phyloP scores from a whole-genome alignment of 352 stramenopile species.

The Globisporangium canariense region DNA sequence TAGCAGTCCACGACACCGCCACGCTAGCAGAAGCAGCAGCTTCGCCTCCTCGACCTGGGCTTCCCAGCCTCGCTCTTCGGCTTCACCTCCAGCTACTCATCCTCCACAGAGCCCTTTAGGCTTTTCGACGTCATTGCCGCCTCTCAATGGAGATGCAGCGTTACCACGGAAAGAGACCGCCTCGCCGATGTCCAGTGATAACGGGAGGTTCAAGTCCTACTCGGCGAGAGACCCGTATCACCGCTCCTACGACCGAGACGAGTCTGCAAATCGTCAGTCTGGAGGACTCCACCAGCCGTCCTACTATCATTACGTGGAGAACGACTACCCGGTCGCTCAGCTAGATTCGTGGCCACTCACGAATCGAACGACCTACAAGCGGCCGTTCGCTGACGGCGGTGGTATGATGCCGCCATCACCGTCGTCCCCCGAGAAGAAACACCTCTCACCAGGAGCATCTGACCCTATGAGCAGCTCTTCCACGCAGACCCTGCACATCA shows the following conservation, averaged over 20 bases:
- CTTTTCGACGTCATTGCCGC: slow-evolving; percentile 1
- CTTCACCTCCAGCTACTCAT: neutral
- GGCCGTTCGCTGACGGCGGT: neutral
- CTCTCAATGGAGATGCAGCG: neutral
- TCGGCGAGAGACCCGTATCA: neutral
- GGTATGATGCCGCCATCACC: neutral
- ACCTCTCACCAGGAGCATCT: neutral
- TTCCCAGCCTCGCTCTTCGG: neutral
- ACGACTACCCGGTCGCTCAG: slow-evolving; percentile 26
- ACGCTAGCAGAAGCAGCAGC: neutral
- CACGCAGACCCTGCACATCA: slow-evolving; percentile 6
- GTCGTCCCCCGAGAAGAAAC: neutral
- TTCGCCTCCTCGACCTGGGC: neutral
- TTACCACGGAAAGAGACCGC: slow-evolving; percentile 8
- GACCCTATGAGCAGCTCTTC: neutral
- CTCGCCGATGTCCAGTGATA: neutral
- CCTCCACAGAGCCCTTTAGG: neutral
- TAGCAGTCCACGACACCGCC: neutral
- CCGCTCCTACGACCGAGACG: neutral
- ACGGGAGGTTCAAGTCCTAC: neutral
- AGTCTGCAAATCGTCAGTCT: neutral
- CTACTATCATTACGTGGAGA: slow-evolving; percentile 4
- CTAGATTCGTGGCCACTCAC: slow-evolving; percentile 41
- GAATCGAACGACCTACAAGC: slow-evolving; percentile 12
- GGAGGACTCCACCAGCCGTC: neutral